Conservation (phyloP, 768 basidiomycete species). For the Obba rivulosa region DNA sequence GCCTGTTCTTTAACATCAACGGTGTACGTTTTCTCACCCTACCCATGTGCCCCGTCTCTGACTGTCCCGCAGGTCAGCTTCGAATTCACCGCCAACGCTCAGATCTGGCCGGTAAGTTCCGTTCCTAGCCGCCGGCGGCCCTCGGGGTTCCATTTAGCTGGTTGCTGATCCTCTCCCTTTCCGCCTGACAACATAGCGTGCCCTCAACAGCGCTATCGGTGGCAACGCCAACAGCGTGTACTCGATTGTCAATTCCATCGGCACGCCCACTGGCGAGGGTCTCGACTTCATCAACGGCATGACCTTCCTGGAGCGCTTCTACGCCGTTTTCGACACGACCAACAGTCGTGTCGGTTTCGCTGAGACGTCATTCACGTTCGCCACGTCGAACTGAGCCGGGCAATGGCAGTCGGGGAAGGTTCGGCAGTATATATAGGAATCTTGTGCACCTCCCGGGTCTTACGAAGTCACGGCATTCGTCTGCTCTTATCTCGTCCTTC, state of each 20-base stretch:
- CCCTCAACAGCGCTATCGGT: constrained; percentile 40
- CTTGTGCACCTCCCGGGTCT: no score
- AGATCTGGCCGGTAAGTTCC: constrained; percentile 25
- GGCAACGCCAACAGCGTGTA: constrained; percentile 33
- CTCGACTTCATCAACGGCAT: constrained; percentile 54
- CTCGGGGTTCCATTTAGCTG: background rate
- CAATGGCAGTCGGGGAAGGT: no score
- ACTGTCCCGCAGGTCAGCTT: constrained; percentile 15
- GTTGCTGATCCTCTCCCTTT: background rate
- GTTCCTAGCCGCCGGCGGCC: background rate
- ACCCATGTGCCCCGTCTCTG: background rate
- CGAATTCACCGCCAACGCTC: constrained; percentile 27
- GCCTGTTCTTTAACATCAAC: constrained; percentile 28
- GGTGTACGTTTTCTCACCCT: constrained; percentile 11
- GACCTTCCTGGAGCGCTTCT: constrained; percentile 57
- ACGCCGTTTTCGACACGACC: constrained; percentile 58
- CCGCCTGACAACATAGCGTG: constrained; percentile 7
- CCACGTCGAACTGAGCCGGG: constrained; percentile 32
- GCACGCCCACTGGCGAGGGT: constrained; percentile 36
- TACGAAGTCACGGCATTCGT: no score
- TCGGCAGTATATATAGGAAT: no score
- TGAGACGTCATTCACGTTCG: constrained; percentile 41
- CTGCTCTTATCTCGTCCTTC: no score
- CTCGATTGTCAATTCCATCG: constrained; percentile 33
- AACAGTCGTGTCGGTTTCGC: constrained; percentile 55